Base-by-base conservation (phyloP, 2,329 filamentous ascomycete genomes). In the Colletotrichum sp. region DNA sequence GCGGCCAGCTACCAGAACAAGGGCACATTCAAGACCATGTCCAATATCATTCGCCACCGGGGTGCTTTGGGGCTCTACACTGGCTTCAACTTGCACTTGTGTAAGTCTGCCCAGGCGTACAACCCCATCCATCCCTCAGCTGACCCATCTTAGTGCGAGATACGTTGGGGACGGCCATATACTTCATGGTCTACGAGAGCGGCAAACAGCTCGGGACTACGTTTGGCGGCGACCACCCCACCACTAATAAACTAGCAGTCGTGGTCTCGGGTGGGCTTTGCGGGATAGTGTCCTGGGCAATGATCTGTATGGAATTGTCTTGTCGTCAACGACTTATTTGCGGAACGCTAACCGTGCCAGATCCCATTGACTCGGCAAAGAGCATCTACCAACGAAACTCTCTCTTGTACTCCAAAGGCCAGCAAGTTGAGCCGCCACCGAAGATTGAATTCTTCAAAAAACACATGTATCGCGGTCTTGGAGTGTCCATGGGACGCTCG, bases 161-260 rank as follows among this genome's bases (percentile, higher is more conserved):
- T 84, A 96, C 95, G 1, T 88, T 97, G 76, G 95, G 95, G 70
- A 98, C 95, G 2, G 91, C 92, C 34, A 95, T 96, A 74, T 98
- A 98, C 84, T 98, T 98, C 82, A 95, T 95, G 86, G 96, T 95
- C 34, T 98, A 98, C 83, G 95, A 98, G 85, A 96, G 94, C 83
- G 92, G 92, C 80, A 98, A 98, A 82, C 95, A 97, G 83, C 86
- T 96, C 28, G 90, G 96, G 78, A 95, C 93, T 24, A 95, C 95
- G 18, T 92, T 94, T 78, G 92, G 91, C 57, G 91, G 94, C 64
- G 93, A 94, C 78, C 90, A 90, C 77, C 92, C 93, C 9, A 92
- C 94, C n/a, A 95, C 94, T 65, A 94, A 94, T 81, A 94, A 95
- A n/a, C 83, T 95, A 71, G 93, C 95, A 18, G 95, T 97, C 36